phyloP scores from a whole-genome alignment of 495 filamentous ascomycete genomes.

The Rostrohypoxylon terebratum region DNA sequence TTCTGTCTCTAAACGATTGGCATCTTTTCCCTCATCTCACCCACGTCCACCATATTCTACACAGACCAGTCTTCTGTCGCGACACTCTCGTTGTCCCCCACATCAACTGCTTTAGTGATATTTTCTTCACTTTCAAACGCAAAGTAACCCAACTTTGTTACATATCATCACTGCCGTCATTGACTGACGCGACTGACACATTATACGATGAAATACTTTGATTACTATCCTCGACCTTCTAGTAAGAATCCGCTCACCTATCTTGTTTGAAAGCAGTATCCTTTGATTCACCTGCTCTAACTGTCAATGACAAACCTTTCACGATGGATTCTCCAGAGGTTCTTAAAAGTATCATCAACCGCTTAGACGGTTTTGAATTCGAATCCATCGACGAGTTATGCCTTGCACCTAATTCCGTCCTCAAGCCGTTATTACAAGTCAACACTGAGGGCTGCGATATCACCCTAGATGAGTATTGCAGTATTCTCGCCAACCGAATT shows the following conservation, averaged over 20 bases:
- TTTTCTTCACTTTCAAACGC: too few relatives aligned
- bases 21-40: too few relatives aligned
- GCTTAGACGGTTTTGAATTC: slow-evolving; percentile 1
- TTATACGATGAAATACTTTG: not conserved
- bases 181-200: too few relatives aligned
- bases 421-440: not conserved
- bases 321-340: not conserved
- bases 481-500: not conserved
- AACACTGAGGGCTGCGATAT: not conserved
- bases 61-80: too few relatives aligned
- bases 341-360: not conserved
- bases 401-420: not conserved
- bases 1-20: too few relatives aligned
- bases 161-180: too few relatives aligned
- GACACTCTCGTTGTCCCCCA: too few relatives aligned
- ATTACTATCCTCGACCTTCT: not conserved
- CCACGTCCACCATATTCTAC: too few relatives aligned
- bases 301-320: not conserved
- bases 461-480: slow-evolving; percentile 7
- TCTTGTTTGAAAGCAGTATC: not conserved
- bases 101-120: too few relatives aligned
- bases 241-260: not conserved
- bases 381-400: not conserved
- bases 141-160: too few relatives aligned
- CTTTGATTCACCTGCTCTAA: not conserved